Conservation (phyloP, 164 flowering plant genomes). For the Piper longum region DNA sequence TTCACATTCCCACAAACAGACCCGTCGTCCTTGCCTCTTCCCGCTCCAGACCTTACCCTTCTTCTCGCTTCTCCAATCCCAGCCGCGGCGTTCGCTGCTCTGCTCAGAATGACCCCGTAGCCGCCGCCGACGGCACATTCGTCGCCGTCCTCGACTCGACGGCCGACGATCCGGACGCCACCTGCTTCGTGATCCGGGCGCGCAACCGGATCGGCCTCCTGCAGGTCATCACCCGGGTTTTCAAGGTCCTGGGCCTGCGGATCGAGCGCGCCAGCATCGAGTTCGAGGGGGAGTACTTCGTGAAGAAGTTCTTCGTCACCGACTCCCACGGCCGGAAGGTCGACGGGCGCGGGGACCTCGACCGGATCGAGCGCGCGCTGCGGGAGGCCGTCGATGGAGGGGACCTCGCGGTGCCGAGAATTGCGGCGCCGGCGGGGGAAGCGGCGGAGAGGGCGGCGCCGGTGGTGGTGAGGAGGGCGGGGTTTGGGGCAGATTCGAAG, state of each 20-base stretch:
- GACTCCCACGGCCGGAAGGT: conserved; percentile 33
- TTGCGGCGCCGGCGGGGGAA: not conserved
- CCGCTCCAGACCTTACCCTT: not conserved
- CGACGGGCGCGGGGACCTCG: conserved; percentile 22
- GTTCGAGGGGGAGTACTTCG: conserved; percentile 28
- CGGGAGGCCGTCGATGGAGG: conserved; percentile 25
- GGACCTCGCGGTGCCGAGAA: conserved; percentile 1
- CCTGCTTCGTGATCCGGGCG: conserved; percentile 29
- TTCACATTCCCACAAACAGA: not conserved
- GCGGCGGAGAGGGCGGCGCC: conserved; percentile 16
- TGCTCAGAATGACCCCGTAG: not conserved
- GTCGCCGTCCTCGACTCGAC: conserved; percentile 10
- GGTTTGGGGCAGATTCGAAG: conserved; percentile 13
- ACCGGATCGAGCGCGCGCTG: conserved; percentile 30
- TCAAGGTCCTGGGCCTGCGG: conserved; percentile 31
- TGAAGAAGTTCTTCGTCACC: conserved; percentile 30
- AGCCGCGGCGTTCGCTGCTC: not conserved
- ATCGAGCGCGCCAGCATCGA: conserved; percentile 33
- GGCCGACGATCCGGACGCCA: conserved; percentile 12
- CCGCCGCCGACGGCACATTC: not conserved
- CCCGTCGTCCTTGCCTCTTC: not conserved
- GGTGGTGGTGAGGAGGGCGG: conserved; percentile 25
- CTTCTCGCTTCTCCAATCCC: not conserved
- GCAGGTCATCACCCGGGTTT: conserved; percentile 33
- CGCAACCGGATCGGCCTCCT: conserved; percentile 38